Base-by-base conservation (phyloP, 2,329 filamentous ascomycete genomes). In the Neofusicoccum sp. region DNA sequence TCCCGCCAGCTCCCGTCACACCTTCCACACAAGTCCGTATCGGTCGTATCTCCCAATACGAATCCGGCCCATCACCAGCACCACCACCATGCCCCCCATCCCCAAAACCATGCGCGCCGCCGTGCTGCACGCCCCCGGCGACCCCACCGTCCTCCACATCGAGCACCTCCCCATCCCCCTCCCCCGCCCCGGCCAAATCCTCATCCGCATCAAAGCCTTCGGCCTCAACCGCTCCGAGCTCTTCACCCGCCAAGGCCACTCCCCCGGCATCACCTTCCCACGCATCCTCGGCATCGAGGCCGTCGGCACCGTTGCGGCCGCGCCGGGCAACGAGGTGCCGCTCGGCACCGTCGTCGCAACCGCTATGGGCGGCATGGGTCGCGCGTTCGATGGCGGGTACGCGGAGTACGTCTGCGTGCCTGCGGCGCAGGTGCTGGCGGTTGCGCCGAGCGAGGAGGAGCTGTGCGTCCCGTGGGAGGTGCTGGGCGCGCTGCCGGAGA, bases 391-490 rank as follows among this genome's bases (percentile, higher is more conserved):
- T 63, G 80, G 80, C 7, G 78, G 78, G 0, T 82, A 82, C 63
- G 79, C 79, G 3, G 78, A 83, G 66, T 82, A 80, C 60, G 76
- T 73, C 1, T 77, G 73, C 61, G 78, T 80, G 5, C 74, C 77
- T 0, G 75, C 70, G 1, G 63, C 60, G 56, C 84, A 87, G 68
- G 96, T 93, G 90, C 82, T 96, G 36, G 80, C 96, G 38, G 87
- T 87, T 76, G 96, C 96, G 78, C 91, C 91, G 0, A 76, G 76
- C 4, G 82, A 86, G 69, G 64, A 62, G 6, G 64, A 45, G 11
- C 53, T 63, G 58, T 62, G 58, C 14, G 63, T 80, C 4, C 65
- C 68, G 0, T 81, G 79, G 79, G 71, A 75, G 30, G 67, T 73
- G 2, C 63, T 83, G 1, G 80, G 78, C 4, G 79, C 80, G 1